Conservation (phyloP, 192 early-diverging fungal genomes). For the Coemansia sp. region DNA sequence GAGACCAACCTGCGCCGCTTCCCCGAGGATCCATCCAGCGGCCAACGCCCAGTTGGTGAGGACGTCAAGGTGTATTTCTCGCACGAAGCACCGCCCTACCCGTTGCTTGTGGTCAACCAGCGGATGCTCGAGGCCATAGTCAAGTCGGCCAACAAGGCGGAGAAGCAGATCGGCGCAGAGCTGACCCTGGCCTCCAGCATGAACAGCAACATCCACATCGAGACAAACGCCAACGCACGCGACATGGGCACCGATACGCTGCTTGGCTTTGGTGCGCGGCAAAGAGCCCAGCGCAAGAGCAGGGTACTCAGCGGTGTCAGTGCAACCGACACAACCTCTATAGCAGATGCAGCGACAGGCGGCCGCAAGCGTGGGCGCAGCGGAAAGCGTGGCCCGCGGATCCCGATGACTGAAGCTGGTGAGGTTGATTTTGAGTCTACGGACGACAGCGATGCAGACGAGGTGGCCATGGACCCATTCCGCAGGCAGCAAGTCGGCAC, state of each 20-base stretch:
- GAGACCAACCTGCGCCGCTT: slow-evolving; percentile 43
- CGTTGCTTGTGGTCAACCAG: slow-evolving; percentile 47
- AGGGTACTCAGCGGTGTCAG: background rate
- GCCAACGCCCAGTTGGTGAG: slow-evolving; percentile 15
- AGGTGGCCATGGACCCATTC: slow-evolving; percentile 34
- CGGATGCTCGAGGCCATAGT: slow-evolving; percentile 35
- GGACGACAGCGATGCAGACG: background rate
- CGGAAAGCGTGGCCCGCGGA: slow-evolving; percentile 18
- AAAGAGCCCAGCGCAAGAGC: background rate
- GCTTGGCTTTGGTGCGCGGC: slow-evolving; percentile 7
- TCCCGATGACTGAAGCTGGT: slow-evolving; percentile 14
- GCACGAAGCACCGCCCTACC: slow-evolving; percentile 48
- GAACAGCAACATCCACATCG: slow-evolving; percentile 56
- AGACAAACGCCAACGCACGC: slow-evolving; percentile 52
- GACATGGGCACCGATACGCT: background rate
- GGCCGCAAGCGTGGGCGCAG: slow-evolving; percentile 3
- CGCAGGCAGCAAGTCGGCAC: slow-evolving; percentile 46
- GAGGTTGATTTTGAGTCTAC: slow-evolving; percentile 37
- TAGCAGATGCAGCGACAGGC: background rate
- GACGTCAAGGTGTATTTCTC: slow-evolving; percentile 38
- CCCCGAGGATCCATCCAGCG: slow-evolving; percentile 15
- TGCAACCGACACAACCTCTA: background rate
- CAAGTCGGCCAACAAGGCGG: slow-evolving; percentile 11
- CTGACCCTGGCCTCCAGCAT: slow-evolving; percentile 51
- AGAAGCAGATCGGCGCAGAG: slow-evolving; percentile 33